Conservation (phyloP, 1,284 basidiomycete species). For the Apiotrichum akiyoshidainum region DNA sequence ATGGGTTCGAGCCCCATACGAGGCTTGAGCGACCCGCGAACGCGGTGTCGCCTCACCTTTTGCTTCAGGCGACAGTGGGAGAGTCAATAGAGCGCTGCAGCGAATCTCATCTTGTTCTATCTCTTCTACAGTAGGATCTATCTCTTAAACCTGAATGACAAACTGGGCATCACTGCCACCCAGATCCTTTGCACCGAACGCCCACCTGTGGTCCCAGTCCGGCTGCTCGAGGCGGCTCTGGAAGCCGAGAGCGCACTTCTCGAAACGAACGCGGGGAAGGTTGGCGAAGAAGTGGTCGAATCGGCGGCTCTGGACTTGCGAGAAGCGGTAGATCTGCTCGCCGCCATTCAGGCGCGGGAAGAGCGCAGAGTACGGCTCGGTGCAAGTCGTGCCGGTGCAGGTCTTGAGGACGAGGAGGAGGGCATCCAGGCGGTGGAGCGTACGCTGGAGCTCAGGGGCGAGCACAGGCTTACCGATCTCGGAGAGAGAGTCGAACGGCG, state of each 20-base stretch:
- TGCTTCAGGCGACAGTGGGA: neutral
- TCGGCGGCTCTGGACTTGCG: constrained; percentile 18
- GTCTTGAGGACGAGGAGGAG: constrained; percentile 42
- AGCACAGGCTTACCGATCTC: neutral
- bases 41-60: no score
- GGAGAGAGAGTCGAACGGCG: constrained; percentile 8
- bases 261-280: constrained; percentile 35
- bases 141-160: neutral
- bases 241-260: constrained; percentile 27
- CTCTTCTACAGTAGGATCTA: neutral
- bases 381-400: constrained; percentile 35
- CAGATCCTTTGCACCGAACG: neutral
- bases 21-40: neutral
- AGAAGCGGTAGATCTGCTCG: constrained; percentile 17
- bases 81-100: neutral
- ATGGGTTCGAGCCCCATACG: neutral
- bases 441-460: constrained; percentile 5
- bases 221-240: constrained; percentile 29
- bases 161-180: neutral
- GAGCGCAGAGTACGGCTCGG: constrained; percentile 29
- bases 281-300: constrained; percentile 34
- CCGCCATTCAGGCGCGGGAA: constrained; percentile 22
- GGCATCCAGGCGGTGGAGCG: constrained; percentile 35
- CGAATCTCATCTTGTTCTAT: neutral
- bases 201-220: constrained; percentile 21